phyloP scores from a whole-genome alignment of 306 rosid genomes.

The Sicyos edulis region DNA sequence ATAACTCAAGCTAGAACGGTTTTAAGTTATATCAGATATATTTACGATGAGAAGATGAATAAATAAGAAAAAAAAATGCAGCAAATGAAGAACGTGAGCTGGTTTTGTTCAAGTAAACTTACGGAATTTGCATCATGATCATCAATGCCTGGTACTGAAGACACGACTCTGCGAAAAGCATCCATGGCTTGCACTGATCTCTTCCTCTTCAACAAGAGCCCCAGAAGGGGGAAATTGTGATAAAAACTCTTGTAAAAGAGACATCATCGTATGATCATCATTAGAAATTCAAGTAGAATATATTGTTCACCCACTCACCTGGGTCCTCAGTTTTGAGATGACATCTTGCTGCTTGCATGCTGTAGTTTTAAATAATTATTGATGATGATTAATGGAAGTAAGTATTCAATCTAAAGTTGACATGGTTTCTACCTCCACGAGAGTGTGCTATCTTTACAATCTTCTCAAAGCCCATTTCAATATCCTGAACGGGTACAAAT shows the following conservation, averaged over 20 bases:
- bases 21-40: neutral
- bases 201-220: slow-evolving; percentile 52
- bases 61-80: slow-evolving; percentile 16
- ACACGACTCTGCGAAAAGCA: slow-evolving; percentile 56
- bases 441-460: slow-evolving; percentile 79
- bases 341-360: slow-evolving; percentile 70
- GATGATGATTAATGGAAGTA: slow-evolving; percentile 3
- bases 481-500: slow-evolving; percentile 73
- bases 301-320: slow-evolving; percentile 51
- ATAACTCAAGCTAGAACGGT: neutral
- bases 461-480: slow-evolving; percentile 94
- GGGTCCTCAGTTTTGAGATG: slow-evolving; percentile 55
- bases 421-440: slow-evolving; percentile 56
- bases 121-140: slow-evolving; percentile 83
- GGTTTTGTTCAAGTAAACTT: slow-evolving; percentile 26
- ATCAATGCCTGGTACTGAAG: slow-evolving; percentile 71
- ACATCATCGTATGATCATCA: neutral
- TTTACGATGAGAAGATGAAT: neutral
- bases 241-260: neutral
- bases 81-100: slow-evolving; percentile 14
- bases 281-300: slow-evolving; percentile 13
- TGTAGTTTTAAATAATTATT: slow-evolving; percentile 30
- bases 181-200: slow-evolving; percentile 64
- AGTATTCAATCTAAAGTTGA: slow-evolving; percentile 17
- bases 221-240: slow-evolving; percentile 14